phyloP scores from a whole-genome alignment of 2,329 filamentous ascomycete genomes.

The Dryadomyces quercivorus region DNA sequence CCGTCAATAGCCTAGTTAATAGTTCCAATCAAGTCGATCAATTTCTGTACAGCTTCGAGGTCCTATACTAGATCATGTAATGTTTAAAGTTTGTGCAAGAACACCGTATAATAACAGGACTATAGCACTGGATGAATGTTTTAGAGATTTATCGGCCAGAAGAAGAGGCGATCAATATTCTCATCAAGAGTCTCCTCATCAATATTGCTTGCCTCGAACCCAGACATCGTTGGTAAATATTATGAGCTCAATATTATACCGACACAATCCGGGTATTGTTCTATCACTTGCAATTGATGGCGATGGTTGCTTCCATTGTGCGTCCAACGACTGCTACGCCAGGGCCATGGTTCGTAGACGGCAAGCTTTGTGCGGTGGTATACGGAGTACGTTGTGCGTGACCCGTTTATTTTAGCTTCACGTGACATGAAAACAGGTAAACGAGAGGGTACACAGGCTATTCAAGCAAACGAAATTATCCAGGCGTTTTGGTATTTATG shows the following conservation, averaged over 20 bases:
- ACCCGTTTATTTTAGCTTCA: too few species aligned
- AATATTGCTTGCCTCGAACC: conserved; percentile 5
- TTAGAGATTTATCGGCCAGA: conserved; percentile 1
- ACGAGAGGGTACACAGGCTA: too few species aligned
- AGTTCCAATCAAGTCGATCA: conserved; percentile 20
- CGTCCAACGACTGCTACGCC: neutral
- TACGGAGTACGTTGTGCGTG: conserved; percentile 5
- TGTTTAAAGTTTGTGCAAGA: conserved; percentile 8
- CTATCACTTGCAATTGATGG: too few species aligned
- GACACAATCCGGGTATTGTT: neutral
- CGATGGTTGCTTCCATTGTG: too few species aligned
- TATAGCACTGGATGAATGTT: too few species aligned
- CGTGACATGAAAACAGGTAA: too few species aligned
- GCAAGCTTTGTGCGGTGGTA: conserved; percentile 7
- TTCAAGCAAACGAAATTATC: too few species aligned
- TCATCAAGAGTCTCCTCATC: too few species aligned
- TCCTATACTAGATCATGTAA: conserved; percentile 25
- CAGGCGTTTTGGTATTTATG: neutral
- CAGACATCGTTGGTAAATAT: conserved; percentile 10
- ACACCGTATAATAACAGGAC: neutral
- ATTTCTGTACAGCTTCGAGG: conserved; percentile 16
- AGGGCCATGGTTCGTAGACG: conserved; percentile 7
- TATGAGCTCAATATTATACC: too few species aligned
- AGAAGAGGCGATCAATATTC: conserved; percentile 8
- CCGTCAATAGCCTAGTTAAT: conserved; percentile 13